Conservation (phyloP, 805 yeast genomes). For the Yarrowia bubula region DNA sequence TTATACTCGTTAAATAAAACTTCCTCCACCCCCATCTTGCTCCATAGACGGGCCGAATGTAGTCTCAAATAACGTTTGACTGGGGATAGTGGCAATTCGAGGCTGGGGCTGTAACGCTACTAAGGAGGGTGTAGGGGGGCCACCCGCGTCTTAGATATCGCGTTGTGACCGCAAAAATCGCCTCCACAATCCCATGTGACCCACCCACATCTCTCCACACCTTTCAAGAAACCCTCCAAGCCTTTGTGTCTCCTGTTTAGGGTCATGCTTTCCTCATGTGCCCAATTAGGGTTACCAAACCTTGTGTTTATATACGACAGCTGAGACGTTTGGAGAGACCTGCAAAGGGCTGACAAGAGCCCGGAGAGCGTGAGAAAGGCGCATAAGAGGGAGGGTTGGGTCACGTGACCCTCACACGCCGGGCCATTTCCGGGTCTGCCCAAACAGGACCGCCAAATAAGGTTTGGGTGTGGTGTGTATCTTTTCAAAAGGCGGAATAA, state of each 20-base stretch:
- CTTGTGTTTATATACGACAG: conserved; percentile 12
- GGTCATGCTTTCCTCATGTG: conserved; percentile 25
- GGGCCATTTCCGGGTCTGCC: neutral
- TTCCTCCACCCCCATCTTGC: neutral
- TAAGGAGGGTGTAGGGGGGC: no score
- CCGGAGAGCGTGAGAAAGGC: no score
- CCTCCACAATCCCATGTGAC: no score
- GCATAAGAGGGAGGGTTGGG: no score
- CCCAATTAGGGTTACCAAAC: conserved; percentile 23
- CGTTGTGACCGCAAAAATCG: no score
- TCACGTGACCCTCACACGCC: neutral
- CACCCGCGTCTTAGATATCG: no score
- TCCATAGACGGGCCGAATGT: conserved; percentile 5
- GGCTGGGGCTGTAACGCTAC: neutral
- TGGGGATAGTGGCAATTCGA: conserved; percentile 1
- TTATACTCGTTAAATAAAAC: neutral
- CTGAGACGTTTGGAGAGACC: neutral
- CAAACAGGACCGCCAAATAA: neutral
- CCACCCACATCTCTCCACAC: no score
- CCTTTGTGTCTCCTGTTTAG: neutral
- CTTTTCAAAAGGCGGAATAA: conserved; percentile 25
- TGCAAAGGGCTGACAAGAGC: neutral
- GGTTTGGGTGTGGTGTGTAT: neutral
- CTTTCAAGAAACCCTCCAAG: neutral
- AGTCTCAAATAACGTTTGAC: neutral